These are phyloP conservation scores for Tetrahymena elliotti DNA, from an alignment of 73 alveolate genomes.

Conservation along the genomic window DNA sequence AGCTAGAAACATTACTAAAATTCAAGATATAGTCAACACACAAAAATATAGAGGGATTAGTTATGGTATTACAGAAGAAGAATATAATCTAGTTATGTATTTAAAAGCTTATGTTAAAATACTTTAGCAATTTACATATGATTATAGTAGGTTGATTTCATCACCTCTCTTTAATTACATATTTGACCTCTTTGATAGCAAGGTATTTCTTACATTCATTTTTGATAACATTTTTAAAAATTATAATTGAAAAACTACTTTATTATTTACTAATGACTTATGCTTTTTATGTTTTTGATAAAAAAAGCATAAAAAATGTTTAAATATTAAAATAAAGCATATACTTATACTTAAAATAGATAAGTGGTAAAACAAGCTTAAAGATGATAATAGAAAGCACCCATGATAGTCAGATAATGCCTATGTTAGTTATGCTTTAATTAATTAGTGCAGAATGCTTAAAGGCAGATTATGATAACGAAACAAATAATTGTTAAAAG, in stretches of 20 bases:
- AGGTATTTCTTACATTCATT: neutral
- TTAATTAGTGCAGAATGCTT: neutral
- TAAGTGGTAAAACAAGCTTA: neutral
- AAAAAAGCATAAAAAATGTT: too few relatives aligned
- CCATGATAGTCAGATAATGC: neutral
- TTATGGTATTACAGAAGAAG: neutral
- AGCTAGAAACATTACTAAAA: neutral
- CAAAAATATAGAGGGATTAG: neutral
- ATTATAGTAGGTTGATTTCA: neutral
- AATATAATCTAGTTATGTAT: neutral
- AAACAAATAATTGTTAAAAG: neutral
- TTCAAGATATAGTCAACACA: neutral
- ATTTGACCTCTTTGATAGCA: neutral
- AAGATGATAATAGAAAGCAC: neutral
- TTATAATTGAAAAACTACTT: too few relatives aligned
- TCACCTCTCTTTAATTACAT: neutral
- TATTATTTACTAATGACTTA: too few relatives aligned
- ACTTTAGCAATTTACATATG: neutral
- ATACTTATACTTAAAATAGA: neutral
- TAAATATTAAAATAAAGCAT: neutral
- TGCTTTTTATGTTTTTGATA: too few relatives aligned
- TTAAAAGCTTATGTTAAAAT: neutral
- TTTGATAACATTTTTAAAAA: too few relatives aligned
- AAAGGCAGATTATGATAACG: neutral
- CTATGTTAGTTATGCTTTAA: neutral